Percentiles rank a stretch among this genome's conserved stretches.
Conservation (phyloP, 768 basidiomycete species). For the Phaeotremella fagi region DNA sequence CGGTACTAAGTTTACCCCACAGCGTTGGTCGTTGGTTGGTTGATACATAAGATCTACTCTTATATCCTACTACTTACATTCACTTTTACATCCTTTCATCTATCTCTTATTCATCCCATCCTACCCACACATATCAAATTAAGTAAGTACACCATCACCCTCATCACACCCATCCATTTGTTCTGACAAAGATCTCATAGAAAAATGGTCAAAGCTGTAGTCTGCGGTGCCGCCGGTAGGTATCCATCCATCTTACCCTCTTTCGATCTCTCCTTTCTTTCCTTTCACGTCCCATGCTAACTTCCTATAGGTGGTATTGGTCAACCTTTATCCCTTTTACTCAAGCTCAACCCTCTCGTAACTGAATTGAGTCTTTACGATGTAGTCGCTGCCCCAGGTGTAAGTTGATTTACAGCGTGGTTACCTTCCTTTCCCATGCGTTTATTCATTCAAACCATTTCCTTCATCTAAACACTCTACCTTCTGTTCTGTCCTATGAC, state of each 20-base stretch:
- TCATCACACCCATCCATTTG: neutral
- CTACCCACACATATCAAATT: no score
- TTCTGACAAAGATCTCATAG: neutral
- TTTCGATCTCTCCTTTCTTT: constrained; percentile 2
- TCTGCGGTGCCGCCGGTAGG: constrained; percentile 89
- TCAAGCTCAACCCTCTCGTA: constrained; percentile 89
- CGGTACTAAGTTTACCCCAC: neutral
- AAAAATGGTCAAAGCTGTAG: constrained; percentile 75
- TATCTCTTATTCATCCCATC: no score
- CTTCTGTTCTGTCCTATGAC: neutral
- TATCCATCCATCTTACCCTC: no score
- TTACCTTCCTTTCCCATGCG: no score
- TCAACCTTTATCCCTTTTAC: constrained; percentile 87
- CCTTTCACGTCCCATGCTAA: constrained; percentile 2
- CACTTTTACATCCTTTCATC: no score
- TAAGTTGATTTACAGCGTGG: constrained; percentile 23
- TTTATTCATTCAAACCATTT: neutral
- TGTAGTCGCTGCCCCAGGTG: constrained; percentile 92
- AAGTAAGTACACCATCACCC: neutral
- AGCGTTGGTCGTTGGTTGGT: neutral
- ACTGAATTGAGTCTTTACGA: constrained; percentile 80
- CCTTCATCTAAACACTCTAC: neutral
- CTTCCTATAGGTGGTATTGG: constrained; percentile 69
- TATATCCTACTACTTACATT: no score
- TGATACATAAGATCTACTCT: no score